Base-by-base conservation (phyloP, 164 flowering plant species). In the Protea cynaroides region DNA sequence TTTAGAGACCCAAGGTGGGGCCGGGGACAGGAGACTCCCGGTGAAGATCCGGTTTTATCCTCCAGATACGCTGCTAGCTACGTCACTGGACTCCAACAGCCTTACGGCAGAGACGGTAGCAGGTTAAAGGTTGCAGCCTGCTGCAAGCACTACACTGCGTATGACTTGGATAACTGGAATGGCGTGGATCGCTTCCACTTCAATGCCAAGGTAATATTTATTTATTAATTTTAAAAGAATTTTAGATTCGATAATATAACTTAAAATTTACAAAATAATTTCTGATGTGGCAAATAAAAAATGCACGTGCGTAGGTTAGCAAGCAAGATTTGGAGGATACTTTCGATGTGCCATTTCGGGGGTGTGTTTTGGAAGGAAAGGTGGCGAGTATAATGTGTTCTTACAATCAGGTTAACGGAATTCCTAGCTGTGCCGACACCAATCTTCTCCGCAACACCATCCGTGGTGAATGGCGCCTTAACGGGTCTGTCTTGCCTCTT, bases 1-100 rank as follows among this genome's bases (percentile, higher is more conserved):
- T 76, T 88, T 13, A 67, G 98, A n/a, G 98, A 92, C 78, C 98
- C 98, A 1, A 72, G 98, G 70, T 92, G 98, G 96, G 98, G 98
- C 66, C 88, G 98, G 0, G 96, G 95, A 24, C 98, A 92, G 83
- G 98, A 92, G 74, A 92, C 98, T 38, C 98, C 98, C 72, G 98
- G 98, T 29, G 98, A 92, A 59, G 98, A 92, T 51, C 98, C 98
- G 7, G 53, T 81, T 2, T 21, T 92, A 0, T 88, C 84, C 61
- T 88, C 88, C 43, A 67, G 66, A 19, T 92, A 92, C 52, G 96
- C 95, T 0, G 87, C 89, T 11, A 78, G 83, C 63, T 92, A 89
- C 59, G 96, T 88, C 0, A 67, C 78, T 15, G 98, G 98, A 0
- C 71, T 92, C 40, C 98, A 92, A 74, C 59, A 69, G 58, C 67